A percentile compares a stretch with the other conserved stretches of the same genome.
These are phyloP conservation scores for Chenopodium suecicum DNA, from an alignment of 148 eudicot genomes.

Conservation along the genomic window DNA sequence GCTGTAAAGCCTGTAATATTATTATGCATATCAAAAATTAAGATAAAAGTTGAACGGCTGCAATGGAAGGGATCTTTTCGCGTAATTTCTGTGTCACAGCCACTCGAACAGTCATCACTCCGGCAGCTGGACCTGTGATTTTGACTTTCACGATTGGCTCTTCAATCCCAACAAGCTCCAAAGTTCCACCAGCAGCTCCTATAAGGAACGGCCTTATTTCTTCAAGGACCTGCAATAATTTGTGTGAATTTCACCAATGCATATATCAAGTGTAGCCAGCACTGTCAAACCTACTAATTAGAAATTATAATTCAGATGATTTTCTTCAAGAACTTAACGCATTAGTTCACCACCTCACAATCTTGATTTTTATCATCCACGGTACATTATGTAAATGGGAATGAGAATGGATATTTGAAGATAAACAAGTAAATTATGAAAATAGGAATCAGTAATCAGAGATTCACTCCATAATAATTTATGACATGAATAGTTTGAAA, in stretches of 20 bases:
- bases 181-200: conserved; percentile 82
- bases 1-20: background rate
- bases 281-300: background rate
- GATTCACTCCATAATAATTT: background rate
- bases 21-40: conserved; percentile 7
- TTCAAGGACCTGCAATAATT: conserved; percentile 61
- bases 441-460: background rate
- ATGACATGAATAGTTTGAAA: no score
- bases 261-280: background rate
- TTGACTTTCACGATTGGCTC: conserved; percentile 87
- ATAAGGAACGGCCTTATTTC: conserved; percentile 88
- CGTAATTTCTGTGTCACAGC: conserved; percentile 93
- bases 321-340: background rate
- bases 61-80: conserved; percentile 87
- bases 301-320: no score
- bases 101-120: conserved; percentile 94
- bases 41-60: conserved; percentile 86
- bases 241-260: background rate
- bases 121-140: conserved; percentile 87
- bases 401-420: background rate
- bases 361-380: background rate
- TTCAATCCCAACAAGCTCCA: conserved; percentile 77
- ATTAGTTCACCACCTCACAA: background rate
- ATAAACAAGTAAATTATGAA: background rate
- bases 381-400: no score